phyloP scores from a whole-genome alignment of 345 rosid species.

The Citrus cavaleriei region DNA sequence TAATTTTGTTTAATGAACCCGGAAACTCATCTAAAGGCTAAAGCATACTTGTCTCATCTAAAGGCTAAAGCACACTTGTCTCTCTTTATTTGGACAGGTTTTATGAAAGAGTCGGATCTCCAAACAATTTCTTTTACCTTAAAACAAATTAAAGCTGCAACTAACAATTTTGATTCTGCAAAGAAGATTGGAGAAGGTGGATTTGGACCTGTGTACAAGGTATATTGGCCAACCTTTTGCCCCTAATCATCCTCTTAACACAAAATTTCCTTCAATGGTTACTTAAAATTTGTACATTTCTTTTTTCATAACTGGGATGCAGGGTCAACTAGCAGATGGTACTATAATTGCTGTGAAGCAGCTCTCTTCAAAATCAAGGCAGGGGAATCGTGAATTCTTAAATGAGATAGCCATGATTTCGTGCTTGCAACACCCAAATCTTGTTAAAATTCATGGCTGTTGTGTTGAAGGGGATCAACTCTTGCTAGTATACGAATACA shows the following conservation, averaged over 20 bases:
- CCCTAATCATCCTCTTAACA: not conserved
- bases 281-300: not conserved
- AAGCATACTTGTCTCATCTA: not conserved
- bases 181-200: slow-evolving; percentile 45
- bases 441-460: slow-evolving; percentile 38
- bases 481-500: slow-evolving; percentile 36
- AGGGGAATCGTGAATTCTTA: slow-evolving; percentile 44
- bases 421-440: slow-evolving; percentile 40
- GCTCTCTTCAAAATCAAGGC: slow-evolving; percentile 36
- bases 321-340: slow-evolving; percentile 40
- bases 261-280: not conserved
- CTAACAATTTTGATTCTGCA: slow-evolving; percentile 26
- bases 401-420: slow-evolving; percentile 40
- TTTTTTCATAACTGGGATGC: not conserved
- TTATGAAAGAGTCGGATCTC: slow-evolving; percentile 24
- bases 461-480: slow-evolving; percentile 38
- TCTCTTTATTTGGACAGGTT: slow-evolving; percentile 14
- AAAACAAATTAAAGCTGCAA: slow-evolving; percentile 34
- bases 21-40: not conserved
- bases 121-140: slow-evolving; percentile 36
- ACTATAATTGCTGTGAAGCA: slow-evolving; percentile 33
- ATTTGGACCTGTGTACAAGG: slow-evolving; percentile 40
- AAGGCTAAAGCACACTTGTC: not conserved
- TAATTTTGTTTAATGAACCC: not conserved
- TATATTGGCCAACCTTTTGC: not conserved